phyloP scores from a whole-genome alignment of 306 rosid species.

The Ziziphus jujuba region DNA sequence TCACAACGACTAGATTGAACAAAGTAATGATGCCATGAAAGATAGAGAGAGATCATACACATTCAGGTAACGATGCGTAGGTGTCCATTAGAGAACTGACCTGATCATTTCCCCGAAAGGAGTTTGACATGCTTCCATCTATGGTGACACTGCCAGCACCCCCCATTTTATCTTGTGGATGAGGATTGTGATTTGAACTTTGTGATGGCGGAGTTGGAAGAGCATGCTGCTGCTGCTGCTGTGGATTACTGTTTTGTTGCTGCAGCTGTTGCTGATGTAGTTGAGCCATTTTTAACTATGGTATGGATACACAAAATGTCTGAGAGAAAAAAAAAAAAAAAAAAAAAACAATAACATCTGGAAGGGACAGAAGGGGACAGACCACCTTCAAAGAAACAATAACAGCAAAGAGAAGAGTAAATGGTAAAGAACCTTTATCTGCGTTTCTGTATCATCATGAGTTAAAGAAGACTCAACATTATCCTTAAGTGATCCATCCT shows the following conservation, averaged over 20 bases:
- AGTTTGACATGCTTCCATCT: slow-evolving; percentile 91
- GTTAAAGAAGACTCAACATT: slow-evolving; percentile 97
- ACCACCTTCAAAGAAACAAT: slow-evolving; percentile 4
- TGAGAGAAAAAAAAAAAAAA: too few relatives aligned
- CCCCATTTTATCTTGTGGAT: slow-evolving; percentile 88
- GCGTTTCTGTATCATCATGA: slow-evolving; percentile 83
- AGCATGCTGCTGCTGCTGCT: slow-evolving; percentile 78
- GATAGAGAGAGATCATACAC: not conserved
- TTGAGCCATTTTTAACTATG: slow-evolving; percentile 86
- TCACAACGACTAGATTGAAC: too few relatives aligned
- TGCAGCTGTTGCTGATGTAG: slow-evolving; percentile 72
- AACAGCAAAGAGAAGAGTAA: slow-evolving; percentile 17
- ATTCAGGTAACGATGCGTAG: not conserved
- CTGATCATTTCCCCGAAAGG: slow-evolving; percentile 98
- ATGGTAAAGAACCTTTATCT: slow-evolving; percentile 64
- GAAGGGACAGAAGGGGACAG: not conserved
- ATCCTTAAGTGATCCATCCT: slow-evolving; percentile 93
- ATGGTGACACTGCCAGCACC: slow-evolving; percentile 74
- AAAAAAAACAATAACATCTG: slow-evolving; percentile 7
- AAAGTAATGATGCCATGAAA: not conserved
- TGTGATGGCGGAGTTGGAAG: slow-evolving; percentile 90
- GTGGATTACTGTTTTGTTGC: slow-evolving; percentile 52
- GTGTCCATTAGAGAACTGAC: slow-evolving; percentile 50
- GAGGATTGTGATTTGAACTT: slow-evolving; percentile 70
- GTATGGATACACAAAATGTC: slow-evolving; percentile 32